Conservation (phyloP, 306 rosid species). For the Ziziphus jujuba region DNA sequence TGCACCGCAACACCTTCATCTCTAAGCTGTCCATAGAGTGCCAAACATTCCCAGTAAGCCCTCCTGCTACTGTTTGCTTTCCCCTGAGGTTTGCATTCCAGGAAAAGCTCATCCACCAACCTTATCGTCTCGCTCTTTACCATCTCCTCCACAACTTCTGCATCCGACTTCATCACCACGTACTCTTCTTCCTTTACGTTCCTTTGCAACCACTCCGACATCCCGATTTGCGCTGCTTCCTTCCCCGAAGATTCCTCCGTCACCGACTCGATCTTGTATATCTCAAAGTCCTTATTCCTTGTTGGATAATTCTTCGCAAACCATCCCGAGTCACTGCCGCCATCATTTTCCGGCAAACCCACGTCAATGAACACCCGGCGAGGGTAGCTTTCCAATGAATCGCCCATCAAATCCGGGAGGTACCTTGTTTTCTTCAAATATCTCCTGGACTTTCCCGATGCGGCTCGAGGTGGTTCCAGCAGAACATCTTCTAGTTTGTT, state of each 20-base stretch:
- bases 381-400: slow-evolving; percentile 59
- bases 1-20: slow-evolving; percentile 94
- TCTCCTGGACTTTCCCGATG: slow-evolving; percentile 51
- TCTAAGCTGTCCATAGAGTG: slow-evolving; percentile 67
- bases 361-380: slow-evolving; percentile 72
- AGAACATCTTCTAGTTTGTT: slow-evolving; percentile 72
- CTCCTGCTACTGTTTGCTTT: slow-evolving; percentile 32
- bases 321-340: slow-evolving; percentile 52
- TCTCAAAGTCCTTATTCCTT: slow-evolving; percentile 64
- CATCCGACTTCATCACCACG: slow-evolving; percentile 88
- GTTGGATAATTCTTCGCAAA: slow-evolving; percentile 59
- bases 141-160: slow-evolving; percentile 81
- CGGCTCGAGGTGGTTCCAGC: slow-evolving; percentile 72
- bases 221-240: slow-evolving; percentile 38
- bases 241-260: slow-evolving; percentile 22
- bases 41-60: slow-evolving; percentile 90
- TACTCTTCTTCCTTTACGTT: slow-evolving; percentile 73
- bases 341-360: slow-evolving; percentile 48
- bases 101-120: slow-evolving; percentile 81
- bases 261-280: slow-evolving; percentile 56
- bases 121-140: slow-evolving; percentile 42
- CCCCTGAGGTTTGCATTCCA: slow-evolving; percentile 67
- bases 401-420: slow-evolving; percentile 78
- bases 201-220: slow-evolving; percentile 65
- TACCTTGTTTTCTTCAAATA: slow-evolving; percentile 55